These are phyloP conservation scores for Populus hybrid DNA, from an alignment of 441 rosid species.

Conservation along the genomic window DNA sequence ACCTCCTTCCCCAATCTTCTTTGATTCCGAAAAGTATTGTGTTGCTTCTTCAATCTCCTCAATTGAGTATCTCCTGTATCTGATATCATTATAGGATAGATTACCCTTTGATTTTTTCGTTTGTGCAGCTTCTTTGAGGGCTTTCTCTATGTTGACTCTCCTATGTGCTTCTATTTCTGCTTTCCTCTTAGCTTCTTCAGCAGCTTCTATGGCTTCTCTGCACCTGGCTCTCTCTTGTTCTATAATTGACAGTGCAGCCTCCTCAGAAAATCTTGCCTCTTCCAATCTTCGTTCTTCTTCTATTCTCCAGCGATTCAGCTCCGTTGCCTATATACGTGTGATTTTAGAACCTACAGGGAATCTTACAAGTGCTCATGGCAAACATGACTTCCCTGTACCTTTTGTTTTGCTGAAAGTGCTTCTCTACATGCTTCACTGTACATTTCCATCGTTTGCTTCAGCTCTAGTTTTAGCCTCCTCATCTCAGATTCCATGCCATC, in stretches of 20 bases:
- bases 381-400: constrained; percentile 35
- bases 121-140: constrained; percentile 40
- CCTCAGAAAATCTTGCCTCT: constrained; percentile 39
- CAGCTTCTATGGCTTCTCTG: constrained; percentile 40
- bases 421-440: constrained; percentile 87
- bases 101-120: constrained; percentile 31
- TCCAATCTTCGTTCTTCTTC: constrained; percentile 43
- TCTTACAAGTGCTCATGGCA: background rate
- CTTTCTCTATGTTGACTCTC: constrained; percentile 34
- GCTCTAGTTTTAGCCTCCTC: constrained; percentile 77
- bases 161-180: constrained; percentile 42
- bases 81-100: constrained; percentile 17
- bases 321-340: constrained; percentile 32
- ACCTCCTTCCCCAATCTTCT: constrained; percentile 37
- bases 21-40: constrained; percentile 12
- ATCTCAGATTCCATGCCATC: constrained; percentile 87
- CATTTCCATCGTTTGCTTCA: constrained; percentile 89
- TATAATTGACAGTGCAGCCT: constrained; percentile 28
- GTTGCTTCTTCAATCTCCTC: constrained; percentile 35
- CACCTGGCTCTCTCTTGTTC: constrained; percentile 41
- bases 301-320: constrained; percentile 35
- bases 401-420: constrained; percentile 76
- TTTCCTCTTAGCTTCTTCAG: constrained; percentile 34
- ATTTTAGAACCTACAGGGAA: background rate
- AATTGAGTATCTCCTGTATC: constrained; percentile 32